Conservation (phyloP, 208 protist genomes). For the Leishmania arabica region DNA sequence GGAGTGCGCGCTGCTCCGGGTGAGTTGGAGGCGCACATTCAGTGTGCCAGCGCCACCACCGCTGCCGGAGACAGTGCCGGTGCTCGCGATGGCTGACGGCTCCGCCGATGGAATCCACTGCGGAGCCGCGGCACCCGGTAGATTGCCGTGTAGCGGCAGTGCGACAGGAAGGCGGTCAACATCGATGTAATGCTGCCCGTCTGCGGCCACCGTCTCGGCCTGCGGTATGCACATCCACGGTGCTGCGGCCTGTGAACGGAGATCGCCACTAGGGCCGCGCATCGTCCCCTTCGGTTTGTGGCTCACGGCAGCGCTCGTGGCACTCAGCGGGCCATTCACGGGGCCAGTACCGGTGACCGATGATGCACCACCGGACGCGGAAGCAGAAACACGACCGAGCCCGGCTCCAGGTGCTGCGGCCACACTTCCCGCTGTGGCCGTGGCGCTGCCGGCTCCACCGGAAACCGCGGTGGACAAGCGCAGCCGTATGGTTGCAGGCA, state of each 20-base stretch:
- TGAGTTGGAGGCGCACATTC: no score
- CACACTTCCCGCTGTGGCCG: background rate
- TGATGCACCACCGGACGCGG: background rate
- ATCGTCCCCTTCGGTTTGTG: background rate
- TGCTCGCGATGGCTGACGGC: background rate
- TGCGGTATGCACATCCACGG: conserved; percentile 29
- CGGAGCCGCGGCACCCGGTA: background rate
- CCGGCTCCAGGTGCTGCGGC: background rate
- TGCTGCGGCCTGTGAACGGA: conserved; percentile 1
- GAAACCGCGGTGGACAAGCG: conserved; percentile 13
- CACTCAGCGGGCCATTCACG: background rate
- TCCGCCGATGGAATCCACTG: background rate
- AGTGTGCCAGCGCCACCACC: background rate
- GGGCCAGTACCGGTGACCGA: background rate
- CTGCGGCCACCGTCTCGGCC: conserved; percentile 14
- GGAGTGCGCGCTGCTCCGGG: conserved; percentile 8
- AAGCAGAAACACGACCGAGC: background rate
- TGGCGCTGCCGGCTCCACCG: background rate
- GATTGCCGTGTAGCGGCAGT: background rate
- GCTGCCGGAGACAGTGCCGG: background rate
- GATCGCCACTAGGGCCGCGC: conserved; percentile 1
- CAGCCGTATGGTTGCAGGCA: conserved; percentile 14
- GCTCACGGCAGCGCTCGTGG: background rate
- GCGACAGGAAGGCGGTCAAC: conserved; percentile 12
- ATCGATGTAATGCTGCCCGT: conserved; percentile 29